phyloP scores from a whole-genome alignment of 2,329 filamentous ascomycete species.

The Tolypocladium ovalisporum region DNA sequence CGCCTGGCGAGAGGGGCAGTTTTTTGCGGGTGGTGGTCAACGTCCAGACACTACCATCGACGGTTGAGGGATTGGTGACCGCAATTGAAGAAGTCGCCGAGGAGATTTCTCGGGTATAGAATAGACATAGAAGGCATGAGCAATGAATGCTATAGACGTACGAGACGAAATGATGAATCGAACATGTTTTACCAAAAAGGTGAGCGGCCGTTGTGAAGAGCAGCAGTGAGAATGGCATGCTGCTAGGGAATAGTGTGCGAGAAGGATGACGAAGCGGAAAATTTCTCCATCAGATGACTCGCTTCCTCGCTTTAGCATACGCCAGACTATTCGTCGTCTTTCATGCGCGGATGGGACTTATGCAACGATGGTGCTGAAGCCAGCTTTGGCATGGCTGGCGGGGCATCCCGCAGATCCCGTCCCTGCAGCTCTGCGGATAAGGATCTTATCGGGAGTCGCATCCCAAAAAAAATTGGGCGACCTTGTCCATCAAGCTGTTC shows the following conservation, averaged over 20 bases:
- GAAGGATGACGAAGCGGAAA: too few relatives aligned
- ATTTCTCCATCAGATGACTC: too few relatives aligned
- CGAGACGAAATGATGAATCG: not conserved
- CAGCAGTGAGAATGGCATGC: too few relatives aligned
- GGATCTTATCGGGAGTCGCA: conserved; percentile 5
- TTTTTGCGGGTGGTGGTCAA: conserved; percentile 53
- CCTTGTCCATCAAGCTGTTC: not conserved
- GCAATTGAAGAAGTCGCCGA: conserved; percentile 38
- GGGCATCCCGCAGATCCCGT: not conserved
- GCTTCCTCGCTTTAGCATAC: too few relatives aligned
- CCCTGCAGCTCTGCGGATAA: not conserved
- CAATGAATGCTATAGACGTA: not conserved
- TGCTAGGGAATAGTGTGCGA: too few relatives aligned
- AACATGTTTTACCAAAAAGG: not conserved
- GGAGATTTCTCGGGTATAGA: conserved; percentile 4
- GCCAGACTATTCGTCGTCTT: too few relatives aligned
- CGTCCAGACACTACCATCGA: conserved; percentile 39
- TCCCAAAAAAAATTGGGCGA: conserved; percentile 2
- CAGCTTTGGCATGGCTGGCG: not conserved
- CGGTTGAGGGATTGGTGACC: conserved; percentile 41
- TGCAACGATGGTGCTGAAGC: too few relatives aligned
- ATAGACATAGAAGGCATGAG: not conserved
- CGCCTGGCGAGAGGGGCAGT: conserved; percentile 42
- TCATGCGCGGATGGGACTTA: too few relatives aligned
- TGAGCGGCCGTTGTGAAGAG: not conserved